A percentile compares a stretch with the other conserved stretches of the same genome.
Conservation (phyloP, 2,329 filamentous ascomycete genomes). For the Thielaviopsis euricoi region DNA sequence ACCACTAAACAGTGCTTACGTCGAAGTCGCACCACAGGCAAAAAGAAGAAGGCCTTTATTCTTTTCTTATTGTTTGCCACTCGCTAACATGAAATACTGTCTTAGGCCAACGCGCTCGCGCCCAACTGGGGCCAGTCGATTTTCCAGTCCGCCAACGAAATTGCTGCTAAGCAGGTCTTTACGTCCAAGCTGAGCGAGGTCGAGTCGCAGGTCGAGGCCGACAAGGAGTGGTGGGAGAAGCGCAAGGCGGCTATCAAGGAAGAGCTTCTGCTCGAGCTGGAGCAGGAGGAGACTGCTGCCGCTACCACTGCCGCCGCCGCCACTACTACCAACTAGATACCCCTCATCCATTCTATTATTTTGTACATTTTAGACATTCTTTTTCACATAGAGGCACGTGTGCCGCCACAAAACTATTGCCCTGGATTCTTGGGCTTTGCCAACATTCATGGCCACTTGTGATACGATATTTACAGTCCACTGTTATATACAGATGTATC, state of each 20-base stretch:
- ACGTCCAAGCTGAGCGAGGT: conserved; percentile 62
- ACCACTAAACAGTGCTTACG: too few species aligned
- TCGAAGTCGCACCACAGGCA: too few species aligned
- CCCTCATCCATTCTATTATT: conserved; percentile 20
- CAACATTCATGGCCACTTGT: background rate
- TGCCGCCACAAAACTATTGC: background rate
- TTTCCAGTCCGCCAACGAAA: conserved; percentile 96
- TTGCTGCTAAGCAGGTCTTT: conserved; percentile 67
- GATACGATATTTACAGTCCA: too few species aligned
- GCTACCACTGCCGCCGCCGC: conserved; percentile 19
- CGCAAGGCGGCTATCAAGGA: conserved; percentile 55
- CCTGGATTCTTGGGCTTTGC: background rate
- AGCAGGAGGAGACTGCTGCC: conserved; percentile 35
- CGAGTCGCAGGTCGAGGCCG: conserved; percentile 50
- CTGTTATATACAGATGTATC: too few species aligned
- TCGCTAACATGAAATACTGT: too few species aligned
- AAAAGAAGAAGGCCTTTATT: background rate
- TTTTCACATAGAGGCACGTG: background rate
- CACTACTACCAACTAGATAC: conserved; percentile 13
- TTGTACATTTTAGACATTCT: conserved; percentile 1
- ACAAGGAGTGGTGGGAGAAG: conserved; percentile 89
- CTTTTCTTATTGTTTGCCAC: too few species aligned
- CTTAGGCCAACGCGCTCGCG: conserved; percentile 73
- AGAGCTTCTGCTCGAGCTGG: conserved; percentile 73
- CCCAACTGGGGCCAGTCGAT: conserved; percentile 87